A percentile compares a stretch with the other conserved stretches of the same genome.
Conservation (phyloP, 352 stramenopile species). For the Globisporangium orthogonon region DNA sequence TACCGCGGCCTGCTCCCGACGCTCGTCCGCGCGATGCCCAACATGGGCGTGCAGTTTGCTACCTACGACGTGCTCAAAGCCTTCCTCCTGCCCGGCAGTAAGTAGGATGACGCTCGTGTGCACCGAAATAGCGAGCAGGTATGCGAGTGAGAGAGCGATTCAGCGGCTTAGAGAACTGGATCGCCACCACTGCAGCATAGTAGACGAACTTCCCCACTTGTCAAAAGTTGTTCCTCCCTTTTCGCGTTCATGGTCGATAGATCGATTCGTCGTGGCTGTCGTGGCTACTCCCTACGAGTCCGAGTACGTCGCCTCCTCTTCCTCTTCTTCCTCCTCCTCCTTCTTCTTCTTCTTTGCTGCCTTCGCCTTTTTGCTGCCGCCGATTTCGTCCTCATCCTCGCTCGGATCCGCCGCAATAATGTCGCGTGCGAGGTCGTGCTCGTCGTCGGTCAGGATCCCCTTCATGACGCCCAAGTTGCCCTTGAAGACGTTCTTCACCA, state of each 20-base stretch:
- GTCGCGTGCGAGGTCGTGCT: conserved; percentile 50
- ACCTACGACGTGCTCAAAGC: conserved; percentile 79
- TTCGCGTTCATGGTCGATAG: background rate
- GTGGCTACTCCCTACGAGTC: background rate
- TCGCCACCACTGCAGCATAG: background rate
- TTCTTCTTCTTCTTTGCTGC: background rate
- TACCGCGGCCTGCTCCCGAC: conserved; percentile 77
- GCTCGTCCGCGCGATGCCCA: conserved; percentile 78
- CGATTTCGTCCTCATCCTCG: conserved; percentile 9
- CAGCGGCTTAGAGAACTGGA: background rate
- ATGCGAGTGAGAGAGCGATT: background rate
- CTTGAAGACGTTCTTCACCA: conserved; percentile 73
- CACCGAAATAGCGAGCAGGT: too few species aligned
- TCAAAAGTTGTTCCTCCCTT: background rate
- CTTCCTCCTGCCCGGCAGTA: conserved; percentile 17
- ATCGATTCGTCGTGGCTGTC: too few species aligned
- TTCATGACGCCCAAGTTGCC: conserved; percentile 51
- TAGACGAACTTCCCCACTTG: background rate
- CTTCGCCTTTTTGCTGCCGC: background rate
- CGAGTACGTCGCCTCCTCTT: conserved; percentile 10
- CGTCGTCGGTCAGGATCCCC: conserved; percentile 57
- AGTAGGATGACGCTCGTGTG: background rate
- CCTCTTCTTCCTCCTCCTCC: conserved; percentile 6
- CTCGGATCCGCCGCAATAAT: conserved; percentile 30
- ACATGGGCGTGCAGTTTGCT: conserved; percentile 86